phyloP scores from a whole-genome alignment of 148 eudicot genomes.

The Spergularia marina region DNA sequence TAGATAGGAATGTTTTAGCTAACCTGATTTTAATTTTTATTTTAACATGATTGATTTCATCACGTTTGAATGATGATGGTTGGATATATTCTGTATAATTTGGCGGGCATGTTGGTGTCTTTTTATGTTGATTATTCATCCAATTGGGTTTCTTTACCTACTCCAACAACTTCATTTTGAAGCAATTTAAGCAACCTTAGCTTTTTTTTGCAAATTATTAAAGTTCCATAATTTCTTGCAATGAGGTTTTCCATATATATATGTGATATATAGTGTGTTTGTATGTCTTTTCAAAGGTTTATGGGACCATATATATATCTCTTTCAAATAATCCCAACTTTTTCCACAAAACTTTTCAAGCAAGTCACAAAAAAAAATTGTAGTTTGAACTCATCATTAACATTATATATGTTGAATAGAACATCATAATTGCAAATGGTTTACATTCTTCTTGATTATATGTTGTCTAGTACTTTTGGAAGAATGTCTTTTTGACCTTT shows the following conservation, averaged over 20 bases:
- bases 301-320: conserved; percentile 18
- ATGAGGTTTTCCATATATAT: conserved; percentile 10
- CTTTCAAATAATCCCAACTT: conserved; percentile 11
- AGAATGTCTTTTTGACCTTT: too few species aligned
- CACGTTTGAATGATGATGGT: conserved; percentile 20
- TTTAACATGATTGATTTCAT: conserved; percentile 15
- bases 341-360: conserved; percentile 14
- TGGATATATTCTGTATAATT: conserved; percentile 20
- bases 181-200: conserved; percentile 3
- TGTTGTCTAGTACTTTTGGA: not conserved
- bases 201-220: not conserved
- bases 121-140: conserved; percentile 22
- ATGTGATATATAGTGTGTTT: not conserved
- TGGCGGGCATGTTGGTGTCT: conserved; percentile 17
- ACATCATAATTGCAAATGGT: conserved; percentile 1
- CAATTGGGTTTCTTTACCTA: conserved; percentile 21
- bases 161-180: conserved; percentile 23
- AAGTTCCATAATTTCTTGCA: conserved; percentile 12
- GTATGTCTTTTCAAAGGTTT: conserved; percentile 12
- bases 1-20: conserved; percentile 16
- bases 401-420: conserved; percentile 16
- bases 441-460: conserved; percentile 3
- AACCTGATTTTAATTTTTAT: not conserved
- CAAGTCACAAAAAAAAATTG: conserved; percentile 1
- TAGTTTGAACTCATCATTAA: conserved; percentile 19